Conservation (phyloP, 2,329 filamentous ascomycete genomes). For the Bipolaris victoriae region DNA sequence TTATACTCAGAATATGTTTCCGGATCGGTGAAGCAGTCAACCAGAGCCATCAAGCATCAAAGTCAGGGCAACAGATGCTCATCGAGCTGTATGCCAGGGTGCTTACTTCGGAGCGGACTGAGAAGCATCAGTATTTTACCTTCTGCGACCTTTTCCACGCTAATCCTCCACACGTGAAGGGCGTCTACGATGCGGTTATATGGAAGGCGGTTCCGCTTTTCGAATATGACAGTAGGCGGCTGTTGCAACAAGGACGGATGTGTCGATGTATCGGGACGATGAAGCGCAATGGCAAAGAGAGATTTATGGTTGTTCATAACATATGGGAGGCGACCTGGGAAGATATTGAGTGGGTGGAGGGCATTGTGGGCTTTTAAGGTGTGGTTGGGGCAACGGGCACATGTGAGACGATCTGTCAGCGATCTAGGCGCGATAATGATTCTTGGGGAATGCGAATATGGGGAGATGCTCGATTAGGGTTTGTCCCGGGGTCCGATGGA, state of each 20-base stretch:
- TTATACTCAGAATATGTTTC: constrained; percentile 66
- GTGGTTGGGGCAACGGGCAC: background rate
- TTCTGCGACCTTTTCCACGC: constrained; percentile 68
- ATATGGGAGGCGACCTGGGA: constrained; percentile 62
- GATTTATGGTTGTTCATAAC: constrained; percentile 56
- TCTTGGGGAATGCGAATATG: background rate
- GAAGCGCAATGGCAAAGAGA: constrained; percentile 52
- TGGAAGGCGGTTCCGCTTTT: constrained; percentile 56
- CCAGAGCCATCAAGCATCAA: constrained; percentile 53
- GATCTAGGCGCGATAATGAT: constrained; percentile 14
- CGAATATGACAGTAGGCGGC: constrained; percentile 54
- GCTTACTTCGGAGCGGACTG: constrained; percentile 62
- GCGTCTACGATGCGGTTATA: constrained; percentile 50
- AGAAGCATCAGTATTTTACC: constrained; percentile 65
- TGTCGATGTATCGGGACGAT: constrained; percentile 59
- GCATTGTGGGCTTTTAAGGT: constrained; percentile 45
- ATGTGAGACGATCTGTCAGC: constrained; percentile 4
- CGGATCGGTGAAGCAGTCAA: constrained; percentile 66
- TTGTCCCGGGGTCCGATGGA: background rate
- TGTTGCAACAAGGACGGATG: constrained; percentile 52
- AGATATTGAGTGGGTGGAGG: constrained; percentile 59
- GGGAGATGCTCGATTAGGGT: too few species aligned
- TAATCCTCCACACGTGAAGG: constrained; percentile 60
- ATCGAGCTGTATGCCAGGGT: constrained; percentile 71
- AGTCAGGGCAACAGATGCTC: constrained; percentile 57